Evolutionary conservation across 2,329 filamentous ascomycete genomes (phyloP).

Genomic region (Pseudomassariella vexata): DNA sequence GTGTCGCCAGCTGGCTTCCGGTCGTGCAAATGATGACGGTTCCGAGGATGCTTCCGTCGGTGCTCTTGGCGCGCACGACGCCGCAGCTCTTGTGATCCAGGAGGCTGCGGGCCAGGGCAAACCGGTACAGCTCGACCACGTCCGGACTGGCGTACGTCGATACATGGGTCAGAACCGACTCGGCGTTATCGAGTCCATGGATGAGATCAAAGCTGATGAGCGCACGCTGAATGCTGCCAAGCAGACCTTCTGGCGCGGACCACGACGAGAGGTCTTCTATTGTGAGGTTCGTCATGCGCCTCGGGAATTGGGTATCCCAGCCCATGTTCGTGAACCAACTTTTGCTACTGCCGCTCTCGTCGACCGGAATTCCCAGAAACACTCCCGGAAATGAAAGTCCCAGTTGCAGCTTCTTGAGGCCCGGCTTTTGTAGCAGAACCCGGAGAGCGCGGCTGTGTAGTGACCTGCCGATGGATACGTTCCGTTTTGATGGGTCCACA

Average conservation of each 20-base stretch:
- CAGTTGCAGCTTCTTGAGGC: constrained; percentile 74
- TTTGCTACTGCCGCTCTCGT: constrained; percentile 42
- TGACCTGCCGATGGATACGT: constrained; percentile 84
- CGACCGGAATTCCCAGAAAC: constrained; percentile 73
- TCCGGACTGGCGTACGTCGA: constrained; percentile 70
- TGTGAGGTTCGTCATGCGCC: constrained; percentile 59
- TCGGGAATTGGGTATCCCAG: constrained; percentile 67
- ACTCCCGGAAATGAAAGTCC: constrained; percentile 78
- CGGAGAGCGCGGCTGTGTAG: constrained; percentile 81
- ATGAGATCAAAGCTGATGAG: constrained; percentile 79
- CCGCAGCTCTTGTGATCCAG: constrained; percentile 69
- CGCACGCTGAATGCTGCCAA: constrained; percentile 65
- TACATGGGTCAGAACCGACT: constrained; percentile 69
- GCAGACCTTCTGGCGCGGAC: constrained; percentile 70
- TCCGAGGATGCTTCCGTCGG: constrained; percentile 63
- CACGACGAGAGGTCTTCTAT: constrained; percentile 68
- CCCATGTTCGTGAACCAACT: constrained; percentile 89
- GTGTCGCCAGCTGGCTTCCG: constrained; percentile 61
- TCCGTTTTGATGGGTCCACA: constrained; percentile 80
- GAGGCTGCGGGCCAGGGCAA: constrained; percentile 64
- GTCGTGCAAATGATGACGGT: constrained; percentile 75
- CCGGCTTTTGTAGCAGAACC: constrained; percentile 61
- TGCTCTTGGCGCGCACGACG: constrained; percentile 75
- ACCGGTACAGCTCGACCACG: constrained; percentile 72
- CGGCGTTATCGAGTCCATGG: constrained; percentile 70